Base-by-base conservation (phyloP, 768 basidiomycete genomes). In the Naganishia vaughanmartiniae region DNA sequence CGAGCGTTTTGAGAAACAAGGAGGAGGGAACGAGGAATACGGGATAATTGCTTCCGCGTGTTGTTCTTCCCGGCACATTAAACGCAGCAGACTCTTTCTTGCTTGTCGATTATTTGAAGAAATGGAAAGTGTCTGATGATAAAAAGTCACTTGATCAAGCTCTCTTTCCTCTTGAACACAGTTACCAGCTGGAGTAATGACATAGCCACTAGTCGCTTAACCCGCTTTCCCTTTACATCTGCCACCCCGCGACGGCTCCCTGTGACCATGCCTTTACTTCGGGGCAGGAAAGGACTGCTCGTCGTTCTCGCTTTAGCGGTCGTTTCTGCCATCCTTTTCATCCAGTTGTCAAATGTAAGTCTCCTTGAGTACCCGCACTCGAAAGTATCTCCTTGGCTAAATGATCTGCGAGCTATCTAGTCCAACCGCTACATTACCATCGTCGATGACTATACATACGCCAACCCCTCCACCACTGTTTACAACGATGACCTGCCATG, bases 381-480 rank as follows among this genome's bases (percentile, higher is more conserved):
- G n/a, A 58, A 15, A 7, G 24, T 56, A 33, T 19, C 30, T 7
- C 9, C 7, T 19, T 33, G 14, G 30, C 5, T 7, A 33, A 33
- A 5, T 42, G 7, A 15, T 42, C 12, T n/a, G 48, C 1, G 4
- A 3, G 48, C 21, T 51, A 9, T 42, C 17, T 15, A 51, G 48
- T 33, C 60, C n/a, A 12, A 63, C 60, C 33, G 36, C 6, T 58
- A 39, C n/a, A 21, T 58, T n/a, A 14, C 60, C 6, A 26, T 45
- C 36, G 60, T 45, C 36, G 60, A 63, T 15, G 60, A 63, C 39
- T 63, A 63, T n/a, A 24, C 60, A n/a, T 63, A 63, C 26, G 28
- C 39, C 39, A 63, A 63, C 11, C 39, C 60, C 2, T 19, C 60
- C 12, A 2, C 60, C 15, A 17, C 7, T 19, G 7, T n/a, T 36